These are phyloP conservation scores for Gnomoniopsis smithogilvyi DNA, from an alignment of 2,329 filamentous ascomycete species.

Conservation along the genomic window DNA sequence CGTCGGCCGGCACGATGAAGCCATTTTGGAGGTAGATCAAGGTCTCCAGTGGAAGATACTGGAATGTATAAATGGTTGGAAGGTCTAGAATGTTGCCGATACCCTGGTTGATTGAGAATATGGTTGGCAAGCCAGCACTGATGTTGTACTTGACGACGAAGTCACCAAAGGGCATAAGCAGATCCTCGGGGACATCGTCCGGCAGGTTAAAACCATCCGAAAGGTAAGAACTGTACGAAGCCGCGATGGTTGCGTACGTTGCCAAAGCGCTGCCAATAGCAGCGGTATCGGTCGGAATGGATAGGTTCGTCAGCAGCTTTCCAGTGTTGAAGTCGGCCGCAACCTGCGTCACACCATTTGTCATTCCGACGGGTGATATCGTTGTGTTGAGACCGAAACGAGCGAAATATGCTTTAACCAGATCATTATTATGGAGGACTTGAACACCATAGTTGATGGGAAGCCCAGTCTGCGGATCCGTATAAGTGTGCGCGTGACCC, in stretches of 20 bases:
- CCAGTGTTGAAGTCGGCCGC: constrained; percentile 34
- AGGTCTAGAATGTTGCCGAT: constrained; percentile 37
- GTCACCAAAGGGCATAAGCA: constrained; percentile 41
- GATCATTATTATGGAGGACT: constrained; percentile 3
- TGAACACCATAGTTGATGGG: constrained; percentile 32
- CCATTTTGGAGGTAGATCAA: constrained; percentile 32
- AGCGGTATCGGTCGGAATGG: background rate
- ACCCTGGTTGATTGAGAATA: background rate
- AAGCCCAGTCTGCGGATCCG: constrained; percentile 30
- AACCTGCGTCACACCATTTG: constrained; percentile 24
- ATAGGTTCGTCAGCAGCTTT: constrained; percentile 18
- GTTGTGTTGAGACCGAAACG: constrained; percentile 34
- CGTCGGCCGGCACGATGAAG: background rate
- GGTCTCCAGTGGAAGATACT: background rate
- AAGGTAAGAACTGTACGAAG: background rate
- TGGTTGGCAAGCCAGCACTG: constrained; percentile 34
- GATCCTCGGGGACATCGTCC: constrained; percentile 30
- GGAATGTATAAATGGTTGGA: constrained; percentile 36
- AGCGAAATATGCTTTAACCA: constrained; percentile 32
- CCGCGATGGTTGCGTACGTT: constrained; percentile 28
- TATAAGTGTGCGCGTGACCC: constrained; percentile 46
- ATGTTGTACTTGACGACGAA: constrained; percentile 44
- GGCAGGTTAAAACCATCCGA: background rate
- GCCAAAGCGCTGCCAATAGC: constrained; percentile 8
- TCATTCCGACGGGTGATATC: constrained; percentile 10